Evolutionary conservation across 768 basidiomycete genomes (phyloP).

Genomic region (Auricularia sp.): DNA sequence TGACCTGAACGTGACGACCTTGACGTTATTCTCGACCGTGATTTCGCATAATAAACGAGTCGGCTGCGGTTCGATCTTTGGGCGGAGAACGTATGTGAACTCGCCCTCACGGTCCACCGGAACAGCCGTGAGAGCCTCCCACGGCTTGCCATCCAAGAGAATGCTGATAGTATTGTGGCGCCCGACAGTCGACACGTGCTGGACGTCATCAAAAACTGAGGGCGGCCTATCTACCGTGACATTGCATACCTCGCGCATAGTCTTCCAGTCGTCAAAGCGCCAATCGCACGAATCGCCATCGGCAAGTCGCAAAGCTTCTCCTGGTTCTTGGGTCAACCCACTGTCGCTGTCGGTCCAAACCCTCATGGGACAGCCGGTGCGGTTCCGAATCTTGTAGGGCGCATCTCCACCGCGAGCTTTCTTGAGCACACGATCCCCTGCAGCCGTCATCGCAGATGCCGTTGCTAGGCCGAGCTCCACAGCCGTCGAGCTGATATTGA

Average conservation of each 20-base stretch:
- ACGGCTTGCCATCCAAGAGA: constrained; percentile 73
- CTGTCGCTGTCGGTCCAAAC: constrained; percentile 77
- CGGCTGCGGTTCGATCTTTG: constrained; percentile 60
- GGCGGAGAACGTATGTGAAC: constrained; percentile 76
- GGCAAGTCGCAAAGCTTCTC: constrained; percentile 35
- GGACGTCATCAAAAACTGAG: neutral
- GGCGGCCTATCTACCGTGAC: neutral
- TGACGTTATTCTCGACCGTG: constrained; percentile 82
- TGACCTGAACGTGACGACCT: constrained; percentile 87
- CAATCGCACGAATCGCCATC: constrained; percentile 78
- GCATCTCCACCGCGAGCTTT: constrained; percentile 81
- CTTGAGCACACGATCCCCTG: constrained; percentile 59
- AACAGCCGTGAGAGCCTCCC: constrained; percentile 82
- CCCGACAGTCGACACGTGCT: constrained; percentile 57
- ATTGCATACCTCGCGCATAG: constrained; percentile 68
- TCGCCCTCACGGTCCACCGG: constrained; percentile 94
- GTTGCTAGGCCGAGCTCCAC: constrained; percentile 74
- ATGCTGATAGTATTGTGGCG: constrained; percentile 74
- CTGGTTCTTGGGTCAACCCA: constrained; percentile 20
- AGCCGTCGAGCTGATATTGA: constrained; percentile 87
- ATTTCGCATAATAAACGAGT: constrained; percentile 84
- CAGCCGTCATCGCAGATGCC: constrained; percentile 60
- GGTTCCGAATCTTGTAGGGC: constrained; percentile 86
- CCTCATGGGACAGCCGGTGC: constrained; percentile 75
- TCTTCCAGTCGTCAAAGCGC: constrained; percentile 95